Base-by-base conservation (phyloP, 228 moss, liverwort and hornwort species). In the Sphagnum magellanicum region DNA sequence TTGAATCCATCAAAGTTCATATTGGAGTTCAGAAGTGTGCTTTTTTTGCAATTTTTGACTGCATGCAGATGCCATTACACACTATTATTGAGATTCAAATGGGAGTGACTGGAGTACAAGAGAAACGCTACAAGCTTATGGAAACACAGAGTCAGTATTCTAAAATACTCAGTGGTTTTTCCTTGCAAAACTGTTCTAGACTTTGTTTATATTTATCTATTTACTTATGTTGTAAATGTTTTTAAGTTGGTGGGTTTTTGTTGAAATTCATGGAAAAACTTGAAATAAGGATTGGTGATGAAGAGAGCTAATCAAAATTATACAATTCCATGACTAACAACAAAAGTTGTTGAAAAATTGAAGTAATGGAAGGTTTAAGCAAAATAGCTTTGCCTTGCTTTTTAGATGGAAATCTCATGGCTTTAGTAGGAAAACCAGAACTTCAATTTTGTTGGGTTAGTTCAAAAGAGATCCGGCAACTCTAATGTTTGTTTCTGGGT, bases 61-160 rank as follows among this genome's bases (percentile, higher is more conserved):
- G 48, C 72, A 59, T 68, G 52, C 88, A 97, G 97, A 88, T 97
- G 91, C 97, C 97, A 70, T 78, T 97, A 69, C 93, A 97, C 64
- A 97, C 97, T 48, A 91, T 93, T 58, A 97, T 97, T 70, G 93
- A 97, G 79, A 91, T 97, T 50, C 97, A 97, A 72, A 91, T 97
- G 97, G 97, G 97, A 71, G 97, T 91, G 16, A 91, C 91, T 1
- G 97, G 97, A 67, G 93, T 97, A 67, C 88, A 93, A 77, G 97
- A 97, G 66, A 93, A 97, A 74, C 91, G 93, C 13, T 93, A 97
- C 76, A 93, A 90, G 79, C 97, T 97, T 65, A 97, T 97, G 93
- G 91, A 96, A 66, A 78, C 83, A 63, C 83, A 83, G 70, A 87
- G 87, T 87, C 66, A 61, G 74, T 74, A 63, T 49, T 9, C 59